Conservation (phyloP, 495 filamentous ascomycete genomes). For the Penicillium verhagenii region DNA sequence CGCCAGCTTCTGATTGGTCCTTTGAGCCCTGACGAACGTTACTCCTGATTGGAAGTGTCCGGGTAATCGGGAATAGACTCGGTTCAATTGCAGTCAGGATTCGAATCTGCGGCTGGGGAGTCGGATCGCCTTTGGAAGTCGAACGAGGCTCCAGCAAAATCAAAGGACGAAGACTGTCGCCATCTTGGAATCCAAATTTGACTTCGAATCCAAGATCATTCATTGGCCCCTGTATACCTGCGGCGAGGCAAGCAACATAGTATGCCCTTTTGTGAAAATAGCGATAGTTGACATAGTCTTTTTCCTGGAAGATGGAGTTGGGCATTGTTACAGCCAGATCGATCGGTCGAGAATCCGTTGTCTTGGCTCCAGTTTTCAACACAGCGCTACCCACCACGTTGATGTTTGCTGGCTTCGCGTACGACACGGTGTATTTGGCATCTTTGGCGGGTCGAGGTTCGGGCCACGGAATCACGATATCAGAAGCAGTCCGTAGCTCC, state of each 20-base stretch:
- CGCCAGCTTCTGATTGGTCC: constrained; percentile 28
- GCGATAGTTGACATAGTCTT: constrained; percentile 89
- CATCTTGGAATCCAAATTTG: constrained; percentile 67
- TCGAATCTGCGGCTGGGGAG: constrained; percentile 60
- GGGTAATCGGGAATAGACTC: constrained; percentile 62
- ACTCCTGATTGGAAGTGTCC: constrained; percentile 67
- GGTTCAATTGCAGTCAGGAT: constrained; percentile 72
- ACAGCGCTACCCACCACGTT: constrained; percentile 89
- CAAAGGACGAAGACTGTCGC: constrained; percentile 74
- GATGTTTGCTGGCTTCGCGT: constrained; percentile 70
- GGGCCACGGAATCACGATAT: constrained; percentile 76
- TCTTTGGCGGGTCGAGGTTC: constrained; percentile 69
- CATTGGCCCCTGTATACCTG: constrained; percentile 56
- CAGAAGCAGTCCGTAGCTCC: constrained; percentile 61
- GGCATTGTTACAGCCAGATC: constrained; percentile 91
- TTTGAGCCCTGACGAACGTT: constrained; percentile 59
- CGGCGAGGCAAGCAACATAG: constrained; percentile 78
- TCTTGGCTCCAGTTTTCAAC: constrained; percentile 67
- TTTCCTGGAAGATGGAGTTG: constrained; percentile 75
- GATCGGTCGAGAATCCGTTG: constrained; percentile 54
- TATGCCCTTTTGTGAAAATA: constrained; percentile 96
- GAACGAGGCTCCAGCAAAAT: constrained; percentile 52
- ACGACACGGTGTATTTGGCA: constrained; percentile 77
- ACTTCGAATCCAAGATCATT: constrained; percentile 53
- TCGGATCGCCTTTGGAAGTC: constrained; percentile 22